These are phyloP conservation scores for Excoecaria agallocha DNA, from an alignment of 345 rosid species.

Conservation along the genomic window DNA sequence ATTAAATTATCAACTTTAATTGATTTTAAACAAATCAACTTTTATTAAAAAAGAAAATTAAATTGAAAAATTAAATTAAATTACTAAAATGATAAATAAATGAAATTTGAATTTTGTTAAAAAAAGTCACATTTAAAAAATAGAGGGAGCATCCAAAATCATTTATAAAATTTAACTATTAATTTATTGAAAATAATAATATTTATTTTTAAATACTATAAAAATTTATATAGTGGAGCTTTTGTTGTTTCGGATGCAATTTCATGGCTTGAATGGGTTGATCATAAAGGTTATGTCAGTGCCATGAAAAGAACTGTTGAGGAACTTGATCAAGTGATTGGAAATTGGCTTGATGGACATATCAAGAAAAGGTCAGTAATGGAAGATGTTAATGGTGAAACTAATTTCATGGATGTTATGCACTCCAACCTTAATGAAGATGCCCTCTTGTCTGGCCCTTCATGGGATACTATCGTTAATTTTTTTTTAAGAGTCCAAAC, in stretches of 20 bases:
- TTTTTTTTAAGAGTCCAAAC: not conserved
- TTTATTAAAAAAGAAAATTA: too few species aligned
- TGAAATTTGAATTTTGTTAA: too few species aligned
- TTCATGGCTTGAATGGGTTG: constrained; percentile 62
- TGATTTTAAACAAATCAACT: too few species aligned
- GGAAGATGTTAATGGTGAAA: constrained; percentile 9
- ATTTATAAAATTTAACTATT: too few species aligned
- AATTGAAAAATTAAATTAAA: too few species aligned
- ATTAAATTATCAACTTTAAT: too few species aligned
- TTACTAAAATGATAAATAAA: too few species aligned
- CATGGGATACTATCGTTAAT: constrained; percentile 45
- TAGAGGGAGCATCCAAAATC: too few species aligned
- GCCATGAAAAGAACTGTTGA: constrained; percentile 49
- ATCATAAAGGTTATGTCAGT: constrained; percentile 36
- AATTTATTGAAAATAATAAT: too few species aligned
- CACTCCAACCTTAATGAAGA: constrained; percentile 38
- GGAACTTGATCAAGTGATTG: constrained; percentile 44
- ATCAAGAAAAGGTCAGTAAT: constrained; percentile 22
- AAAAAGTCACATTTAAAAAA: too few species aligned
- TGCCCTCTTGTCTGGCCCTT: constrained; percentile 40
- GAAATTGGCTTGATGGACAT: constrained; percentile 59
- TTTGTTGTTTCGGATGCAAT: constrained; percentile 47
- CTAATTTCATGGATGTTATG: constrained; percentile 58
- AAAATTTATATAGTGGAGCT: too few species aligned
- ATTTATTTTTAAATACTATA: too few species aligned